Evolutionary conservation across 495 filamentous ascomycete species (phyloP).

Genomic region (Glarea lozoyensis): DNA sequence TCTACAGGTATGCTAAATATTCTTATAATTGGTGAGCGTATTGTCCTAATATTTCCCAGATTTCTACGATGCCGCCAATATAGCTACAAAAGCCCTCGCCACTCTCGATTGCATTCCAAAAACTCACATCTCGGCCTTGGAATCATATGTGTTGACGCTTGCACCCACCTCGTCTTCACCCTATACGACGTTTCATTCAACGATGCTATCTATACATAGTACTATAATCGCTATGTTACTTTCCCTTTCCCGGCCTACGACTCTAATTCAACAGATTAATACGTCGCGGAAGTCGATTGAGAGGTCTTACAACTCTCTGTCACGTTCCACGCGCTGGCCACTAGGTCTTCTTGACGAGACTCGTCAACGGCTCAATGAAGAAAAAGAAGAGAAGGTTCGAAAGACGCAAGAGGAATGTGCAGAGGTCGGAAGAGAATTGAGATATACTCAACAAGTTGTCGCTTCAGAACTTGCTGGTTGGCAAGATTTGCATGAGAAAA

Average conservation of each 20-base stretch:
- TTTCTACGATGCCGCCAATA: constrained; percentile 54
- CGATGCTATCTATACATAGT: constrained; percentile 63
- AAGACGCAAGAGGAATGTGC: constrained; percentile 55
- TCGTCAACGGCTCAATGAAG: constrained; percentile 67
- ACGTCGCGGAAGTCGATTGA: constrained; percentile 59
- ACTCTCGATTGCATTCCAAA: constrained; percentile 58
- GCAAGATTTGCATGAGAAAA: constrained; percentile 76
- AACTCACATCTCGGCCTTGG: constrained; percentile 60
- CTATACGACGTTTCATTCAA: constrained; percentile 60
- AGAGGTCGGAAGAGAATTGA: constrained; percentile 62
- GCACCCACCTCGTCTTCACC: constrained; percentile 66
- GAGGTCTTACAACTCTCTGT: constrained; percentile 63
- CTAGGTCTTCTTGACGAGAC: constrained; percentile 84
- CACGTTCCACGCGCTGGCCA: constrained; percentile 67
- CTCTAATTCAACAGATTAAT: constrained; percentile 63
- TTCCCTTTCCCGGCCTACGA: constrained; percentile 72
- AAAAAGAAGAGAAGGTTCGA: constrained; percentile 65
- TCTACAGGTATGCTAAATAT: constrained; percentile 37
- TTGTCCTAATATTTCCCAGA: constrained; percentile 33
- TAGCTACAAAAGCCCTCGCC: constrained; percentile 48
- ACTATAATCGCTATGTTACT: constrained; percentile 72
- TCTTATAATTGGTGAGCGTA: background rate
- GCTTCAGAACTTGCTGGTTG: constrained; percentile 87
- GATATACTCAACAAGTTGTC: constrained; percentile 89
- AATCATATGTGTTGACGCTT: constrained; percentile 59